Evolutionary conservation across 345 rosid genomes (phyloP).

Genomic region (Boechera retrofracta): DNA sequence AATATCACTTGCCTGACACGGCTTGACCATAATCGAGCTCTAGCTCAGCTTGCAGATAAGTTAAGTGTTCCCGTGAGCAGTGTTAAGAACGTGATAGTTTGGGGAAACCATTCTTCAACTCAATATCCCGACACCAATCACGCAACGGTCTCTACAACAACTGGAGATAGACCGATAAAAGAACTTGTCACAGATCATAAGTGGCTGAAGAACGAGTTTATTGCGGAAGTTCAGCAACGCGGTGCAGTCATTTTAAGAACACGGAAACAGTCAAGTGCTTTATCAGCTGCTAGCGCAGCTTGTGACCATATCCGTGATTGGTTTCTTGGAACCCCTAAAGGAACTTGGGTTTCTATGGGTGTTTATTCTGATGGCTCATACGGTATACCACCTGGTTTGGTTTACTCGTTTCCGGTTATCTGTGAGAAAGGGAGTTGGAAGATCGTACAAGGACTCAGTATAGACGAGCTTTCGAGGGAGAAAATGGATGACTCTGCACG

Average conservation of each 20-base stretch:
- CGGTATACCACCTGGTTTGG: conserved; percentile 66
- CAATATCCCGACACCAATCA: conserved; percentile 89
- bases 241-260: conserved; percentile 75
- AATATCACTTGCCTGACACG: conserved; percentile 84
- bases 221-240: conserved; percentile 66
- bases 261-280: conserved; percentile 70
- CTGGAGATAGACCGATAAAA: conserved; percentile 54
- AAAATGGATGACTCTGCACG: conserved; percentile 80
- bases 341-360: conserved; percentile 91
- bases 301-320: conserved; percentile 90
- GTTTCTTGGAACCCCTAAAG: conserved; percentile 88
- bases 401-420: conserved; percentile 83
- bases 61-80: conserved; percentile 59
- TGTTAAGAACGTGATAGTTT: conserved; percentile 73
- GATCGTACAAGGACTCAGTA: conserved; percentile 66
- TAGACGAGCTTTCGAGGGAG: conserved; percentile 70
- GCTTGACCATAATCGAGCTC: conserved; percentile 86
- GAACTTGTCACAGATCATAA: conserved; percentile 59
- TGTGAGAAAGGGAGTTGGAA: conserved; percentile 83
- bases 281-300: conserved; percentile 85
- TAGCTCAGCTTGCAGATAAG: conserved; percentile 71
- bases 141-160: conserved; percentile 52
- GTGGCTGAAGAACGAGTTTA: conserved; percentile 74
- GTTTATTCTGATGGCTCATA: conserved; percentile 93
- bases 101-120: conserved; percentile 96